Base-by-base conservation (phyloP, 2,329 filamentous ascomycete species). In the Fusarium ramigenum region DNA sequence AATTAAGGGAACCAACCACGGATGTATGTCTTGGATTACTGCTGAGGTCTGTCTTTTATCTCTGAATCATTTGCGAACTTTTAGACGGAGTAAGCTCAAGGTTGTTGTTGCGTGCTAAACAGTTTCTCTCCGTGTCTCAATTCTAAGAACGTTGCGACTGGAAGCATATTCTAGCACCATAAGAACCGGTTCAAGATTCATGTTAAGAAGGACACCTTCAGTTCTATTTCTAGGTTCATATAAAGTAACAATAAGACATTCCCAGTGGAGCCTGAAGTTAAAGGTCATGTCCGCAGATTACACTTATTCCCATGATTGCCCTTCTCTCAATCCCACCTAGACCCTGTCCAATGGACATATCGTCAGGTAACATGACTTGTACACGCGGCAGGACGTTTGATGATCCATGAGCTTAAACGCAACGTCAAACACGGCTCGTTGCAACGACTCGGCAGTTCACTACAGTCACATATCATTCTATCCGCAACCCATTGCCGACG, bases 181-280 rank as follows among this genome's bases (percentile, higher is more conserved):
- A 34, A 3, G 19, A 30, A 5, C 9, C 2, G 0, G 0, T 11
- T 0, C 7, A 0, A 16, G 6, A n/a, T 12, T 40, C 9, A 28
- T n/a, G 0, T 4, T 10, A 28, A 25, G 2, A 54, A 28, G 18
- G 23, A 39, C 2, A 4, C 8, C 19, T 4, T 21, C 2, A 14
- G 2, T 28, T 54, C 34, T 54, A 14, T 39, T 54, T 18, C 10
- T 30, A 3, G 19, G 10, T n/a, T n/a, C 10, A 7, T 4, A 8
- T 14, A n/a, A 28, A 54, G 15, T n/a, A 40, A n/a, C 5, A 6
- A 0, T 21, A 8, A 14, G n/a, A 1, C 34, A 7, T 40, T n/a
- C 2, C 2, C 10, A 18, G 36, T 42, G 34, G 50, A 42, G 50
- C 50, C 15, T 8, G 19, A n/a, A 14, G 15, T n/a, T n/a, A 4